phyloP scores from a whole-genome alignment of 768 basidiomycete species.

The Naematelia aurantialba region DNA sequence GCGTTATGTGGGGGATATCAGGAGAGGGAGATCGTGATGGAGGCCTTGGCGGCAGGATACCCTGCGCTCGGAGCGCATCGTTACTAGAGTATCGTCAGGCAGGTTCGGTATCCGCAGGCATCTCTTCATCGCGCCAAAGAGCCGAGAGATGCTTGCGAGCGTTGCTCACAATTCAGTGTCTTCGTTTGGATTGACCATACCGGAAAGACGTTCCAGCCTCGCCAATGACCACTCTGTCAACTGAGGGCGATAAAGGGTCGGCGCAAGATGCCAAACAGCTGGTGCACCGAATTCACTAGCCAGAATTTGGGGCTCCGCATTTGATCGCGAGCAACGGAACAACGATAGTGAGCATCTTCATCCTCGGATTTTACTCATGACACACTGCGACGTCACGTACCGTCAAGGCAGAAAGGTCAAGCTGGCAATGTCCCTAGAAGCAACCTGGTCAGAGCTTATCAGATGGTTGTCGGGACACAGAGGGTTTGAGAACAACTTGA shows the following conservation, averaged over 20 bases:
- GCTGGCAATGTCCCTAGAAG: constrained; percentile 4
- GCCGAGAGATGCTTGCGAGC: not conserved
- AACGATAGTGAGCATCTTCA: too few relatives aligned
- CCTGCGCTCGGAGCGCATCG: constrained; percentile 86
- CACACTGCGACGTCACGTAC: not conserved
- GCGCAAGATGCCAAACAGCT: too few relatives aligned
- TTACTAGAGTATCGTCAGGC: constrained; percentile 58
- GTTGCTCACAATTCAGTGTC: constrained; percentile 88
- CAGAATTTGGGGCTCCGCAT: not conserved
- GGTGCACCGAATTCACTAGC: too few relatives aligned
- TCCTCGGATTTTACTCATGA: not conserved
- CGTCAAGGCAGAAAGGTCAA: not conserved
- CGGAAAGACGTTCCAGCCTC: too few relatives aligned
- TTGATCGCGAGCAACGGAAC: not conserved
- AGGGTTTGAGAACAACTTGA: constrained; percentile 51
- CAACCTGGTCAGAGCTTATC: constrained; percentile 56
- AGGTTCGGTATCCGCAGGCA: not conserved
- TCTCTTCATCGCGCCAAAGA: not conserved
- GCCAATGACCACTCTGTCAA: too few relatives aligned
- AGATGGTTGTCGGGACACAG: constrained; percentile 60
- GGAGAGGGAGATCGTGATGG: constrained; percentile 64
- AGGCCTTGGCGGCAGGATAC: constrained; percentile 76
- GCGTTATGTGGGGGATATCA: constrained; percentile 73
- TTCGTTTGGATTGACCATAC: constrained; percentile 67
- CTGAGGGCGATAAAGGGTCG: too few relatives aligned